Base-by-base conservation (phyloP, 2,329 filamentous ascomycete species). In the Aureobasidium sp. region DNA sequence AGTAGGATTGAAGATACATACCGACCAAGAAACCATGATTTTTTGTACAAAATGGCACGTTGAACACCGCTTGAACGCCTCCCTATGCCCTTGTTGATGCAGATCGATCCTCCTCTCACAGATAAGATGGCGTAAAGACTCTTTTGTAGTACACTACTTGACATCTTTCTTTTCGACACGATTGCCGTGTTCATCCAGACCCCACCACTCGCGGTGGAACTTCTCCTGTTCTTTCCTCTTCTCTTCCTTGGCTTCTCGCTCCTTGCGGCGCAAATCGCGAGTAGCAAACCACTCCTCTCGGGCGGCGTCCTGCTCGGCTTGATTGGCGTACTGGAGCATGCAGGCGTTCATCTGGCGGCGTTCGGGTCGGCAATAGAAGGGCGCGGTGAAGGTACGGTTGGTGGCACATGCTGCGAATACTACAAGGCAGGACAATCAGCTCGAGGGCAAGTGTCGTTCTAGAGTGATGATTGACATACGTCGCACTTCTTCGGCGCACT, bases 401-500 rank as follows among this genome's bases (percentile, higher is more conserved):
- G 87, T 82, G 59, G 92, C 92, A 81, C 94, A 99, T 67, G 88
- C 86, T 62, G 94, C 94, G 73, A 99, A 99, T 64, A 89, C 93
- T 97, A 63, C 14, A 40, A 35, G 35, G 15, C 37, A 19, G 45
- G 39, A 31, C 35, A 17, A 44, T 57, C 14, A 57, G 53, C 40
- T 44, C 17, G 7, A 33, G 24, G 5, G 17, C 29, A 35, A 33
- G 9, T 24, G 6, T 35, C 4, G 29, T 29, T 33, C 4, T 5
- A 35, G 27, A 44, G 17, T 9, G 14, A 52, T 2, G 14, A 22
- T 27, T 31, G 22, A 65, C 67, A 42, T 69, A 80, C 78, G 76
- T 73, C 76, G 72, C 44, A 81, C 78, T 70, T 80, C 78, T 58
- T 76, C 82, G 5, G 85, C 85, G 76, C 92, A 97, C 69, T 86